These are phyloP conservation scores for Anthoceros angustus DNA, from an alignment of 225 moss, liverwort and hornwort species.

Conservation along the genomic window DNA sequence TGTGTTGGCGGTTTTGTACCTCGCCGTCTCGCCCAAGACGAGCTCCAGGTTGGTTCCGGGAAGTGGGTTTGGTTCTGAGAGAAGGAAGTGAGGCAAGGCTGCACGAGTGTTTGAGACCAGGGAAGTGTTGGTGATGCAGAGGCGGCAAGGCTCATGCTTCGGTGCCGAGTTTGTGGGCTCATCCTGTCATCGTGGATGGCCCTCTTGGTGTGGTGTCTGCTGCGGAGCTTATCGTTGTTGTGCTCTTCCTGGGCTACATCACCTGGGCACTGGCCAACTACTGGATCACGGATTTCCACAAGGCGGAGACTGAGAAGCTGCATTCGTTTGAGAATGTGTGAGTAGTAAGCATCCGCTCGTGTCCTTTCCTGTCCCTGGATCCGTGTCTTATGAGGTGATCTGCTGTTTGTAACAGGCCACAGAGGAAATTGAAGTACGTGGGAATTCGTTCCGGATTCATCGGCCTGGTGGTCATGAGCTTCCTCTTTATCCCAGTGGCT, in stretches of 20 bases:
- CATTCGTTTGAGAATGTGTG: constrained; percentile 38
- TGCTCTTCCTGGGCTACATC: constrained; percentile 25
- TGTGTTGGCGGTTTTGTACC: not conserved
- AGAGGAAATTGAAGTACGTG: constrained; percentile 20
- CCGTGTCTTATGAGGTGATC: not conserved
- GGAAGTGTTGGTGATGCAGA: not conserved
- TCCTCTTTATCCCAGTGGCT: constrained; percentile 71
- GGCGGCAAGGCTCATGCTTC: not conserved
- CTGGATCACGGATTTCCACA: constrained; percentile 26
- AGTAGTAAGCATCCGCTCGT: constrained; percentile 2
- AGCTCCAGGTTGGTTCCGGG: not conserved
- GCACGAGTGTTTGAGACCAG: no score
- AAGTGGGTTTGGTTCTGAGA: not conserved
- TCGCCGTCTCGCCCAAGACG: constrained; percentile 1
- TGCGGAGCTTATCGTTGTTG: constrained; percentile 36
- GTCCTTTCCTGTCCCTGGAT: not conserved
- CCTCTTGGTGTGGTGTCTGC: constrained; percentile 39
- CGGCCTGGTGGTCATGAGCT: constrained; percentile 39
- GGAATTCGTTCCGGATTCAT: constrained; percentile 37
- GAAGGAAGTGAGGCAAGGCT: not conserved
- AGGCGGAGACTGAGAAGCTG: constrained; percentile 14
- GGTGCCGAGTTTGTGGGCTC: constrained; percentile 19
- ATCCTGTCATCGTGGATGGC: constrained; percentile 32
- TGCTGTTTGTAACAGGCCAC: constrained; percentile 32
- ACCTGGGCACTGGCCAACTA: constrained; percentile 28